Base-by-base conservation (phyloP, 257 asterid species). In the Coffea eugenioides region DNA sequence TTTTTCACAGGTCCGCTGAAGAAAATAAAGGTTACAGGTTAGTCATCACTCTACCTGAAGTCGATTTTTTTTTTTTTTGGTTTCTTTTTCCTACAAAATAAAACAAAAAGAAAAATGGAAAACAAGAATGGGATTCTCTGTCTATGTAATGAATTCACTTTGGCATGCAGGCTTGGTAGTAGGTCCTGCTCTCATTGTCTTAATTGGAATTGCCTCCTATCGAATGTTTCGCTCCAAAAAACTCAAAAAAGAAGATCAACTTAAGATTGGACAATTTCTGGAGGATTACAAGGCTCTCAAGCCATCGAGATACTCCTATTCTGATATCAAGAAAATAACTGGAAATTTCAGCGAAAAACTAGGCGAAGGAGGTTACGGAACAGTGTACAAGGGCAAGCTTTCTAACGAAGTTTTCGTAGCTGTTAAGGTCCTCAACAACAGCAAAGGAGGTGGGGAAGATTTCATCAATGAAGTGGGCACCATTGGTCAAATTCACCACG, bases 291-390 rank as follows among this genome's bases (percentile, higher is more conserved):
- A 20, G 45, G 82, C 73, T 59, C 78, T 62, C 23, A 68, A 73
- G 74, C 89, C 94, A 12, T 74, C 85, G 0, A 82, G 90, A 77
- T 88, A 84, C 82, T 71, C 88, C 51, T 87, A 84, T 73, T 66
- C 90, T 6, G 88, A 84, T 52, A 80, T 90, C 61, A 84, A 76
- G 68, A 87, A 76, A 80, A 89, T 89, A 82, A 86, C 91, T 0
- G 77, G 79, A 41, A 74, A 8, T 18, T 78, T 83, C 41, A 81
- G 84, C 21, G 87, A 89, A 21, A 83, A 65, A 61, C 12, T 89
- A 34, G 89, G 89, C 2, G 15, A 85, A 77, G 90, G 92, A 80
- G 89, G 86, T 15, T 89, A 80, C 18, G 91, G 92, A 46, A 59
- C 65, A 0, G 90, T 85, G 12, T 87, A 80, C 84, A 85, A 87